Conservation (phyloP, 2,329 filamentous ascomycete genomes). For the Rutstroemia sp. region DNA sequence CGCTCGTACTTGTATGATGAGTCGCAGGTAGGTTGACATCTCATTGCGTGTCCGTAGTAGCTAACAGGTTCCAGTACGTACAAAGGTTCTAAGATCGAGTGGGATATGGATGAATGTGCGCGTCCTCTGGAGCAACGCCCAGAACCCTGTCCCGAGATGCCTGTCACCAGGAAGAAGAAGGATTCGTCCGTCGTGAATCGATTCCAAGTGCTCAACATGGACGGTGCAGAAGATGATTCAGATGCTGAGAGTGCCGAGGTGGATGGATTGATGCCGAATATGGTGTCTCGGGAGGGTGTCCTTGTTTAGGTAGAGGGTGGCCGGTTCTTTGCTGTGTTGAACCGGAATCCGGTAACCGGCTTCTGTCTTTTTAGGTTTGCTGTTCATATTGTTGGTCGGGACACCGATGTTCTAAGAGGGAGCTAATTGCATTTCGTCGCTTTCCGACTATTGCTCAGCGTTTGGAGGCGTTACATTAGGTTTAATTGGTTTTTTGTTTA, state of each 20-base stretch:
- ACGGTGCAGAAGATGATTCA: slow-evolving; percentile 22
- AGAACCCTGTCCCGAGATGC: slow-evolving; percentile 23
- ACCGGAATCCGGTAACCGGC: background rate
- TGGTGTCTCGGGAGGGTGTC: background rate
- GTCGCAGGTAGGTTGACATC: slow-evolving; percentile 22
- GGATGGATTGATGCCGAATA: background rate
- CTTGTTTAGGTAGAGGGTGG: background rate
- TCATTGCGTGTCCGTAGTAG: slow-evolving; percentile 13
- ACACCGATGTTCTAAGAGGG: background rate
- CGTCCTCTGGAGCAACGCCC: slow-evolving; percentile 24
- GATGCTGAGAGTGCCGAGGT: background rate
- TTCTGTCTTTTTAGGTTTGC: background rate
- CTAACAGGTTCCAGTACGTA: slow-evolving; percentile 45
- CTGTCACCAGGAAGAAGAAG: slow-evolving; percentile 32
- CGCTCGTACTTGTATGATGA: slow-evolving; percentile 73
- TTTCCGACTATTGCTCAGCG: background rate
- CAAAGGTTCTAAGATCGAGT: slow-evolving; percentile 63
- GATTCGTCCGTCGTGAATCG: slow-evolving; percentile 45
- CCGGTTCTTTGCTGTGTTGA: too few species aligned
- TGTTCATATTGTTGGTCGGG: background rate
- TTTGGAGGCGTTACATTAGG: background rate
- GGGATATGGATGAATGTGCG: slow-evolving; percentile 65
- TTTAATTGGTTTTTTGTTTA: slow-evolving; percentile 5
- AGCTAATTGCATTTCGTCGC: background rate
- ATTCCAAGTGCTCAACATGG: slow-evolving; percentile 50